Base-by-base conservation (phyloP, 2,329 filamentous ascomycete genomes). In the Ceratocystis ficicola region DNA sequence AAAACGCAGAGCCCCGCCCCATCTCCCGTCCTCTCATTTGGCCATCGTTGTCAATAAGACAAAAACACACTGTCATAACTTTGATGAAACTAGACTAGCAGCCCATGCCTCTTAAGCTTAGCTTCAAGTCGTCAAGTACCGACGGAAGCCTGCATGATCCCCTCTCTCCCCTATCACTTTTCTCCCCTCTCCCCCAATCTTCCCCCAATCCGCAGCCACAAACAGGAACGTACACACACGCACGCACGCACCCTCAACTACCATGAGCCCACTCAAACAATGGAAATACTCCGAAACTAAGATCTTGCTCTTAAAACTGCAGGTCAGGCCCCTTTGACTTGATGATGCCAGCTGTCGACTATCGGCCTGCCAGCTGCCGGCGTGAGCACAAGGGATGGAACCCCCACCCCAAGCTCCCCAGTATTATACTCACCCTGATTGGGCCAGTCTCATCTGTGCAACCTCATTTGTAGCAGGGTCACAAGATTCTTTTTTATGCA, bases 271-370 rank as follows among this genome's bases (percentile, higher is more conserved):
- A 36, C 55, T 5, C 28, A 17, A 36, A 59, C 55, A 59, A 59
- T 59, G 55, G 55, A 32, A 59, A 59, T 59, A 59, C 55, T 59
- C 55, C 55, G 28, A 59, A 7, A 30, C 55, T 59, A 28, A 59
- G 28, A 7, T 17, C 28, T 59, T 32, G 15, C 52, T 32, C 36
- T 41, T 41, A 10, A 41, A 41, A 41, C 36, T 41, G 36, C 15
- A 41, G 36, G 36, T 41, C 36, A 41, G 36, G 36, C 36, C 36
- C 36, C 36, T 41, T 15, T 41, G 36, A 15, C 10, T 41, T 41
- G 36, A 15, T 2, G 0, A 3, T 8, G 17, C 15, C 28, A 17
- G 7, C 52, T 59, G 55, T 3, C 15, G 15, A 2, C 1, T 59
- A 10, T 7, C 7, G 6, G 17, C 10, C 2, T 15, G 50, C 50